Base-by-base conservation (phyloP, 805 yeast species). In the Yamadazyma phyllophila region DNA sequence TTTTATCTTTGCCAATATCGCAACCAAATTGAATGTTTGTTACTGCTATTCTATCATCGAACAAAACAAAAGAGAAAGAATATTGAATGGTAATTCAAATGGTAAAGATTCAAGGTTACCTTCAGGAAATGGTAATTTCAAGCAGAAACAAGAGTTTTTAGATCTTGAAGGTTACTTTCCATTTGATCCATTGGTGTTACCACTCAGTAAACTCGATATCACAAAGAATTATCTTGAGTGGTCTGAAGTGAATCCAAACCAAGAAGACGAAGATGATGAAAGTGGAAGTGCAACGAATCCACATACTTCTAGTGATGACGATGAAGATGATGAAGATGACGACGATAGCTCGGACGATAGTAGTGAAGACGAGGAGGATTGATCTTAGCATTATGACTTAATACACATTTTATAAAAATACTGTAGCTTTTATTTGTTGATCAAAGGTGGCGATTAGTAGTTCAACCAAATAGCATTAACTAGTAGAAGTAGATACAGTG, bases 91-190 rank as follows among this genome's bases (percentile, higher is more conserved):
- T 26, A 45, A 45, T 32, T 36, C 20, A 8, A 31, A 36, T 14
- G 20, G 35, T 10, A 27, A 27, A 9, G 20, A 33, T 2, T 17
- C 31, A n/a, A 20, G 14, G 16, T 44, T 47, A 39, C 70, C 67
- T 12, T 62, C 66, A 30, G 57, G 66, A 15, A 59, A 58, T 27
- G 60, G 68, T 54, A 74, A 76, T 43, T 72, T 79, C 53, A 74
- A 75, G 26, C 80, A 81, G 45, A 83, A 83, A 57, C 91, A 87
- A 59, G 96, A 90, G 59, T 89, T 88, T 58, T 76, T 87, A 53
- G 96, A 89, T 57, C 72, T 92, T 43, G 97, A 91, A 62, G 90
- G 94, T n/a, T 92, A 89, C 62, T 92, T 92, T 66, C 99, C 99
- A 10, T 92, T 88, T 62, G 98, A 92, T 69, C 99, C 99, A 1